phyloP scores from a whole-genome alignment of 75 land plant genomes.

The Azolla pinnata region DNA sequence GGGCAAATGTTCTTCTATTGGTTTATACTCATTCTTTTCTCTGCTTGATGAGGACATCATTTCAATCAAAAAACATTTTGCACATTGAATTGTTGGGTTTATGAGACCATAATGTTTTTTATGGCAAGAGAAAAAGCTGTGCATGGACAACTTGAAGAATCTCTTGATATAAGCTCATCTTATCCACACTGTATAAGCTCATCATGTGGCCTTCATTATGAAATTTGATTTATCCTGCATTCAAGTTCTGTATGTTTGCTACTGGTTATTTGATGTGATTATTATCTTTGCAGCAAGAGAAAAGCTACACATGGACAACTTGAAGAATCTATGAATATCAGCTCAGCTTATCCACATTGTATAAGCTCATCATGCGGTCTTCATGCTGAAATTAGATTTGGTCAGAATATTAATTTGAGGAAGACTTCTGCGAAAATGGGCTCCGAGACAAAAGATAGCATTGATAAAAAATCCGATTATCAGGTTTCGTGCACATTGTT shows the following conservation, averaged over 20 bases:
- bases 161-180: neutral
- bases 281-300: no score
- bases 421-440: neutral
- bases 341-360: neutral
- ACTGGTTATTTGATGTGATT: no score
- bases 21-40: no score
- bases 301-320: no score
- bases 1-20: no score
- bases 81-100: no score
- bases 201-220: neutral
- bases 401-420: neutral
- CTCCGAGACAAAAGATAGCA: neutral
- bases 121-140: no score
- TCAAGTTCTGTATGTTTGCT: no score
- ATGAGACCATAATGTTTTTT: no score
- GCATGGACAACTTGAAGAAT: neutral
- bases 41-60: no score
- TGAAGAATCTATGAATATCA: neutral
- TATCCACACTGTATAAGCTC: neutral
- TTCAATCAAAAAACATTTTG: no score
- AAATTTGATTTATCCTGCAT: neutral
- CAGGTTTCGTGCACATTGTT: constrained; percentile 57
- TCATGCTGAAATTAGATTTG: neutral
- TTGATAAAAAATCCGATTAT: constrained; percentile 2
- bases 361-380: neutral